These are phyloP conservation scores for Bigelowiella natans DNA, from an alignment of 78 protist genomes.

Conservation along the genomic window DNA sequence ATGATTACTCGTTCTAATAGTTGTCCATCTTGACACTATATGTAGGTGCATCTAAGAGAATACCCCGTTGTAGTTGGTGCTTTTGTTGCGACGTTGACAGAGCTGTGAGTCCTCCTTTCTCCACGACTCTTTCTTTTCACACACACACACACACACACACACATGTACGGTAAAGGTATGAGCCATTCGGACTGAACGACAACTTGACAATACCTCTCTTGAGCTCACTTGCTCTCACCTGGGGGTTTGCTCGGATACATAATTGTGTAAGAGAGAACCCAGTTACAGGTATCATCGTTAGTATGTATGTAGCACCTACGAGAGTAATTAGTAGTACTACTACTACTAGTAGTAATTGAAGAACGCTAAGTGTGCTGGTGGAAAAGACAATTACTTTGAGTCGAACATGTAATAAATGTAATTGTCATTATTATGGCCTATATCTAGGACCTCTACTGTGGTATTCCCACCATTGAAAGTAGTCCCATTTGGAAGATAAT, in stretches of 20 bases:
- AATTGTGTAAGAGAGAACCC: background rate
- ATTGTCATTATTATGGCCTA: too few relatives aligned
- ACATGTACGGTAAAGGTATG: background rate
- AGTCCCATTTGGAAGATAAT: too few relatives aligned
- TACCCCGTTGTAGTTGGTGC: conserved; percentile 7
- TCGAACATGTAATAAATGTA: too few relatives aligned
- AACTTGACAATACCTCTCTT: conserved; percentile 13
- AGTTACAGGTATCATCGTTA: background rate
- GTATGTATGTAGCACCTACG: too few relatives aligned
- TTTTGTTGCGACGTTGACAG: conserved; percentile 9
- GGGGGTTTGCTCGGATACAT: conserved; percentile 15
- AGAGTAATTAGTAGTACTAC: too few relatives aligned
- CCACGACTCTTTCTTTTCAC: background rate
- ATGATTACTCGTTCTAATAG: too few relatives aligned
- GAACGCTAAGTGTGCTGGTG: too few relatives aligned
- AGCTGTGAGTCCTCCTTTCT: background rate
- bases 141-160: too few relatives aligned
- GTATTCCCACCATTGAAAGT: too few relatives aligned
- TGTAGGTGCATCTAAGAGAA: background rate
- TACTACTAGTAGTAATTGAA: too few relatives aligned
- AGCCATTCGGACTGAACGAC: conserved; percentile 30
- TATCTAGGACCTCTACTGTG: too few relatives aligned
- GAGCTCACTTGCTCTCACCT: background rate
- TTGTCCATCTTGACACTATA: background rate
- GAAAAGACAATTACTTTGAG: too few relatives aligned